Evolutionary conservation across 257 asterid species (phyloP).

Genomic region (Ophiorrhiza pumila): DNA sequence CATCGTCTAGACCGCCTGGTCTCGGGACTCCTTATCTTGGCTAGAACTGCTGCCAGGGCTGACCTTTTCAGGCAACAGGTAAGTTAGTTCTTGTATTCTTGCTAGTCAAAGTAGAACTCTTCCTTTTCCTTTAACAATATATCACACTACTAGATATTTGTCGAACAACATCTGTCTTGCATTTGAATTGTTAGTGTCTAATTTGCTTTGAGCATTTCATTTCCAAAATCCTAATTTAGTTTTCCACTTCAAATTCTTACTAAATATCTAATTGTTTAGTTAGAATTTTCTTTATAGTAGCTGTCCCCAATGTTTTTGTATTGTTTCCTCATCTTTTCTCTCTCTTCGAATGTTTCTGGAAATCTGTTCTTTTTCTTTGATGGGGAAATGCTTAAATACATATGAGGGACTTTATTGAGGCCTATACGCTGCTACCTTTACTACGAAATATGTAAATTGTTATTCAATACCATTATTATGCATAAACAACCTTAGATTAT

Average conservation of each 20-base stretch:
- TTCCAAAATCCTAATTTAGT: not conserved
- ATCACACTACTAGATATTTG: not conserved
- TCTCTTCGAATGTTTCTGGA: not conserved
- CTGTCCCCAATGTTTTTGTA: not conserved
- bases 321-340: not conserved
- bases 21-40: constrained; percentile 95
- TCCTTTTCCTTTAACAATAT: not conserved
- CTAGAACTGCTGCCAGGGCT: constrained; percentile 84
- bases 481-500: not conserved
- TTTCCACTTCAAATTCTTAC: not conserved
- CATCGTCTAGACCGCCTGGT: constrained; percentile 96
- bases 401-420: not conserved
- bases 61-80: constrained; percentile 92
- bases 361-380: not conserved
- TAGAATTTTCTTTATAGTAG: not conserved
- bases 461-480: not conserved
- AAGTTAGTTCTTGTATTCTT: constrained; percentile 1
- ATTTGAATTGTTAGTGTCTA: too few species aligned
- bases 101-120: not conserved
- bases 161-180: not conserved
- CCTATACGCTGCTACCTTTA: not conserved
- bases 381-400: not conserved
- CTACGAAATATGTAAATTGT: not conserved
- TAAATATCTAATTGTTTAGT: not conserved
- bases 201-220: not conserved